Evolutionary conservation across 371 early-diverging fungal species (phyloP).

Genomic region (Mucor plumbeus): DNA sequence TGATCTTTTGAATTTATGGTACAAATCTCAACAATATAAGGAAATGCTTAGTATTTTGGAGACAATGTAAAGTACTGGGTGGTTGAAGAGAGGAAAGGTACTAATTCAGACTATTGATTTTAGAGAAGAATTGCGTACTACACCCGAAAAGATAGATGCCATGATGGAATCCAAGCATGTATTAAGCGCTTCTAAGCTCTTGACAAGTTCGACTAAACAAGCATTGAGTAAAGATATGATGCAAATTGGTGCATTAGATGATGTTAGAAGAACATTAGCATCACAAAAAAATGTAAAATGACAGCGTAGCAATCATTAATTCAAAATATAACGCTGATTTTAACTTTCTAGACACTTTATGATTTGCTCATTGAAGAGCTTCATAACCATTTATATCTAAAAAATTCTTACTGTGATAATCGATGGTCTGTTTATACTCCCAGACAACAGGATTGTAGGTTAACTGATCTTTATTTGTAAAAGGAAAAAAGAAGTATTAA

Average conservation of each 20-base stretch:
- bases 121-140: constrained; percentile 83
- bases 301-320: not conserved
- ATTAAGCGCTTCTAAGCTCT: constrained; percentile 74
- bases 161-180: constrained; percentile 82
- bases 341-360: constrained; percentile 59
- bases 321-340: not conserved
- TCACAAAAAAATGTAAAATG: constrained; percentile 66
- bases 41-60: constrained; percentile 83
- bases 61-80: constrained; percentile 58
- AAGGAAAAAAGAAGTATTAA: not conserved
- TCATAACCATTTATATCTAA: constrained; percentile 92
- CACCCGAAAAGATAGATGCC: constrained; percentile 78
- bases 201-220: constrained; percentile 72
- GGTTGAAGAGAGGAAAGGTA: not conserved
- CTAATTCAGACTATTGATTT: not conserved
- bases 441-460: constrained; percentile 64
- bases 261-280: constrained; percentile 72
- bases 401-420: constrained; percentile 74
- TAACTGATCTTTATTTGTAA: no score
- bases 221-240: constrained; percentile 76
- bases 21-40: constrained; percentile 82
- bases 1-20: constrained; percentile 80
- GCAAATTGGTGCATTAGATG: constrained; percentile 86
- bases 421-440: constrained; percentile 64
- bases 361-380: constrained; percentile 90